Base-by-base conservation (phyloP, 2,329 filamentous ascomycete genomes). In the Arthroderma sp. region DNA sequence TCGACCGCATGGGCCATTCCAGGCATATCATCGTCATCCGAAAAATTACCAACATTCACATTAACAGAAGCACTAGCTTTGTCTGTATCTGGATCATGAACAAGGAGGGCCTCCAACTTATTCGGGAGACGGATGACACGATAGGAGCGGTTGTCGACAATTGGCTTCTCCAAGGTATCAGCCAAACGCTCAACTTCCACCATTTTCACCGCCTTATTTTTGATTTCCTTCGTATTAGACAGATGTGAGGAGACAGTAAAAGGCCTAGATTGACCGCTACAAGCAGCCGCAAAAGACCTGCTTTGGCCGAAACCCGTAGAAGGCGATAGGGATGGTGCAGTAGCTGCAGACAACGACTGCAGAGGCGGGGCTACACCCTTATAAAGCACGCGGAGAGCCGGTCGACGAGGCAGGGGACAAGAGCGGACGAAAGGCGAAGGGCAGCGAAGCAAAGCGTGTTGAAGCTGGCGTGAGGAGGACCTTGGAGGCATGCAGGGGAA, bases 1-100 rank as follows among this genome's bases (percentile, higher is more conserved):
- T 96, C 89, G 44, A 96, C 86, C 5, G 87, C 88, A 68, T 96
- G 91, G 43, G 89, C 89, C 77, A 94, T 88, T 48, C 91, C 87
- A 9, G 86, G 88, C 77, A 96, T 87, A 55, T 87, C 84, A 52
- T 83, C 77, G 52, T 84, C 79, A 59, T 98, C 91, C 59, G 85
- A 93, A 68, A 95, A 95, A 64, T 85, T 93, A 49, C 91, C 91
- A 32, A 95, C 89, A 62, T 94, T 88, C 59, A 96, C 88, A 61
- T 96, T 91, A 59, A 96, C 79, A 42, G 89, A 84, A 6, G 89
- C 91, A 57, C 87, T 94, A 51, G 91, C 88, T 73, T 96, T 96
- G 71, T 98, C 91, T 5, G 91, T 94, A 50, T 93, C 82, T 1
- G 85, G 77, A 66, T 98, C 91, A 61, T 96, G 89, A 45, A 96